Base-by-base conservation (phyloP, 2,329 filamentous ascomycete species). In the Colletotrichum australisinense region DNA sequence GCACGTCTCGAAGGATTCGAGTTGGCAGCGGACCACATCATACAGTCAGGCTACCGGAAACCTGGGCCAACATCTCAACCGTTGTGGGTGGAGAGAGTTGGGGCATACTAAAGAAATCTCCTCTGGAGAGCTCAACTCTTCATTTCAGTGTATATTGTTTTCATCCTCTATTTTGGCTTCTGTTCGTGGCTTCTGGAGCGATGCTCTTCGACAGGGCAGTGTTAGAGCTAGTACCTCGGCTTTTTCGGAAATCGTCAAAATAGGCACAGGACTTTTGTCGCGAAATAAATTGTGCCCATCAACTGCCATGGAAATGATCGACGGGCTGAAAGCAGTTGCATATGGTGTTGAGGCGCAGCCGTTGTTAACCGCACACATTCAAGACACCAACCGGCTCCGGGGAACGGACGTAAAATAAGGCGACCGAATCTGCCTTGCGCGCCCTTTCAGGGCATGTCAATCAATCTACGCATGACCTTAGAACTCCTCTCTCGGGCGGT, bases 11-110 rank as follows among this genome's bases (percentile, higher is more conserved):
- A 70, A 28, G 73, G 72, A 1, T 26, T 75, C 30, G 55, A 68
- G 38, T 80, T 84, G 78, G 86, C 84, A 73, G 86, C 83, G 5
- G 77, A 86, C 76, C 78, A 78, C 5, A 79, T 81, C 5, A 81
- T 89, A 8, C 77, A 80, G 69, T 58, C 55, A 30, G 28, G 55
- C 24, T 58, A 58, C 12, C 55, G 55, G 22, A 58, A 58, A 26
- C 55, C 55, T 28, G 55, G 24, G 26, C 78, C 83, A 16, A 83
- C 83, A 2, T 79, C 83, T 19, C 85, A 85, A 56, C 81, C 84
- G 22, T 79, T 74, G 66, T 89, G 84, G 78, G 76, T 79, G 69
- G 73, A 79, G 75, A 83, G 88, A 58, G 75, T 81, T 55, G 87
- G 84, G 0, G 86, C 84, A 6, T 89, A 89, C 76, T 89, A 14